A percentile compares a stretch with the other conserved stretches of the same genome.
These are phyloP conservation scores for Leccinum ponderosum DNA, from an alignment of 1,284 basidiomycete genomes.

Conservation along the genomic window DNA sequence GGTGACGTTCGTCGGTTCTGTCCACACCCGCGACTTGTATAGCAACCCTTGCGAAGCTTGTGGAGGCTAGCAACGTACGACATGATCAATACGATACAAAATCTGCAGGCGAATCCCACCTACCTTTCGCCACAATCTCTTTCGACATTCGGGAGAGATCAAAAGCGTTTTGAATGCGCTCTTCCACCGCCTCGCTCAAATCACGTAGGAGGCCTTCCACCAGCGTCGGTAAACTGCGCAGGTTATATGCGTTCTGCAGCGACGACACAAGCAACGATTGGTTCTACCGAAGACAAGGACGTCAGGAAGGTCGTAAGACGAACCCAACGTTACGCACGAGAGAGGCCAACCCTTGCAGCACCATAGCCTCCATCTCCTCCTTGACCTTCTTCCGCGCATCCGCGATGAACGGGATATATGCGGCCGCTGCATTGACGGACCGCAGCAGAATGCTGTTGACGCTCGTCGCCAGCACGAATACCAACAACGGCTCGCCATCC, in stretches of 20 bases:
- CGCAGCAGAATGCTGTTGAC: conserved; percentile 52
- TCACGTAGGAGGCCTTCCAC: conserved; percentile 81
- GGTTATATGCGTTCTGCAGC: conserved; percentile 93
- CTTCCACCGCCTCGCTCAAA: conserved; percentile 81
- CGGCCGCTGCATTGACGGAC: conserved; percentile 68
- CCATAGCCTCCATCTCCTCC: conserved; percentile 86
- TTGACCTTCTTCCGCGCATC: conserved; percentile 69
- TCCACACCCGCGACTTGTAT: conserved; percentile 80
- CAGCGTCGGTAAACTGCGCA: conserved; percentile 80
- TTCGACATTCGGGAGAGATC: conserved; percentile 87
- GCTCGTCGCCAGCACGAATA: not conserved
- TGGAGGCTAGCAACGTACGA: not conserved
- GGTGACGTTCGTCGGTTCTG: conserved; percentile 82
- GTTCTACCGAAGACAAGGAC: conserved; percentile 51
- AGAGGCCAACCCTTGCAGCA: conserved; percentile 71
- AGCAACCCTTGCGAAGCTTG: conserved; percentile 41
- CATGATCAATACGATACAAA: not conserved
- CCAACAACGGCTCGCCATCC: conserved; percentile 8
- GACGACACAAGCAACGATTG: conserved; percentile 88
- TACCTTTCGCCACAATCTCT: conserved; percentile 78
- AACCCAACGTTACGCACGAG: conserved; percentile 50
- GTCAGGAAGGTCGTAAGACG: not conserved
- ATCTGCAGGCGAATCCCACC: conserved; percentile 12
- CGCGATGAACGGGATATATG: conserved; percentile 72
- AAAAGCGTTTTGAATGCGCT: conserved; percentile 80